Base-by-base conservation (phyloP, 768 basidiomycete genomes). In the Boletellus ananas region DNA sequence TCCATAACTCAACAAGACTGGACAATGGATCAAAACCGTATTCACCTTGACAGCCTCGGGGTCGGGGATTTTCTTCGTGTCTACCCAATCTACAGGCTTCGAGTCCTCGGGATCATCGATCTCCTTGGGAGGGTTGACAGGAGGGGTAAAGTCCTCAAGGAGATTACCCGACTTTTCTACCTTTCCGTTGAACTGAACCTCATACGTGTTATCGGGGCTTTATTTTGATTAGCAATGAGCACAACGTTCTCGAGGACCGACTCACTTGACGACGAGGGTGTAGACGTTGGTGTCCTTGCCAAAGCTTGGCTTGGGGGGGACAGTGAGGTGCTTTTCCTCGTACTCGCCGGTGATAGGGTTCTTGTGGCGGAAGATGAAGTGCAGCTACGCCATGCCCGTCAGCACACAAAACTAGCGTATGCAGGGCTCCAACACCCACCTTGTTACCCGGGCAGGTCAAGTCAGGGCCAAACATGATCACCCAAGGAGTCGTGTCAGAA, bases 341-440 rank as follows among this genome's bases (percentile, higher is more conserved):
- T 80, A 81, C 63, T 93, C 92, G 60, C 91, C 91, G 39, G 88
- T 91, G 61, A 87, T 79, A 33, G 96, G 95, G 77, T 83, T 94
- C 76, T 87, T 84, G 79, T 97, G 89, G 62, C 94, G 90, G 91
- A 99, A 95, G 74, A 99, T 99, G 73, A 99, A 97, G 79, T 99
- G 96, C 44, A 97, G 77, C 90, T 94, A 64, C 25, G 38, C 3
- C 31, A 42, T 11, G 34, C 25, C 39, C 21, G 33, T 59, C 43
- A 57, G 51, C 23, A 49, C 6, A 21, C 16, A 16, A n/a, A 13
- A 8, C 23, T 1, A 16, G 12, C 7, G 23, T 3, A 10, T 13
- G 3, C 6, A n/a, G 31, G 3, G 23, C 8, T 20, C 11, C 2
- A n/a, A 14, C 1, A 46, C 71, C 17, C 56, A 87, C 90, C 85